Evolutionary conservation across 2,329 filamentous ascomycete genomes (phyloP).

Genomic region (Leptographium procerum): DNA sequence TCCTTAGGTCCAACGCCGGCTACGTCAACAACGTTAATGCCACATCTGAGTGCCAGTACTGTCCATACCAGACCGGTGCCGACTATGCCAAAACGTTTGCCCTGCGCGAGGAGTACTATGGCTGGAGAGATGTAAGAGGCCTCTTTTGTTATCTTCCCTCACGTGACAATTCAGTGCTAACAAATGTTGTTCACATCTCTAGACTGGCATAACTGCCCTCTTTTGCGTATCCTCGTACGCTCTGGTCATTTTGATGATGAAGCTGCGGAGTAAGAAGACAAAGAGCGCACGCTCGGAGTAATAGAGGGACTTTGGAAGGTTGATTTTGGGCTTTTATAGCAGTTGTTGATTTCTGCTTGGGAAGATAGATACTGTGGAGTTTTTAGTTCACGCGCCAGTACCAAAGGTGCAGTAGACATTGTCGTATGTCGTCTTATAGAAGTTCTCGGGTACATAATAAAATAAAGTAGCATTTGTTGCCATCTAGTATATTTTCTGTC

Average conservation of each 20-base stretch:
- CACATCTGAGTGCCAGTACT: conserved; percentile 44
- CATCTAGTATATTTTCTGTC: no score
- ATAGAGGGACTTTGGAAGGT: no score
- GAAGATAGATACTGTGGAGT: no score
- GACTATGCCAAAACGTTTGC: conserved; percentile 52
- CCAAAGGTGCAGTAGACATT: no score
- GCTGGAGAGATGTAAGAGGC: conserved; percentile 47
- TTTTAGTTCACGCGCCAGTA: no score
- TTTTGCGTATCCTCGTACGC: conserved; percentile 44
- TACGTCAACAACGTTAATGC: conserved; percentile 47
- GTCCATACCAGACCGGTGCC: conserved; percentile 43
- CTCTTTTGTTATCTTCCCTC: neutral
- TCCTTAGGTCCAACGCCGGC: conserved; percentile 34
- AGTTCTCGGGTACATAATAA: no score
- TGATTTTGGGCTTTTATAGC: no score
- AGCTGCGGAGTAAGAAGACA: conserved; percentile 34
- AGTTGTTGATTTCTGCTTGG: no score
- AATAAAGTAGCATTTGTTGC: no score
- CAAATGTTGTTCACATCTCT: neutral
- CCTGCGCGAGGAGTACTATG: conserved; percentile 47
- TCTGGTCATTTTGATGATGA: conserved; percentile 34
- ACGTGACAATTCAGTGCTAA: neutral
- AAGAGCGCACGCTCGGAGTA: conserved; percentile 31
- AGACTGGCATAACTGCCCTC: conserved; percentile 40
- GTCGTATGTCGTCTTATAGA: no score